Evolutionary conservation across 2,329 filamentous ascomycete species (phyloP), one percentile per base, ranked within the genome.

Genomic region (Trichoderma atroviride): DNA sequence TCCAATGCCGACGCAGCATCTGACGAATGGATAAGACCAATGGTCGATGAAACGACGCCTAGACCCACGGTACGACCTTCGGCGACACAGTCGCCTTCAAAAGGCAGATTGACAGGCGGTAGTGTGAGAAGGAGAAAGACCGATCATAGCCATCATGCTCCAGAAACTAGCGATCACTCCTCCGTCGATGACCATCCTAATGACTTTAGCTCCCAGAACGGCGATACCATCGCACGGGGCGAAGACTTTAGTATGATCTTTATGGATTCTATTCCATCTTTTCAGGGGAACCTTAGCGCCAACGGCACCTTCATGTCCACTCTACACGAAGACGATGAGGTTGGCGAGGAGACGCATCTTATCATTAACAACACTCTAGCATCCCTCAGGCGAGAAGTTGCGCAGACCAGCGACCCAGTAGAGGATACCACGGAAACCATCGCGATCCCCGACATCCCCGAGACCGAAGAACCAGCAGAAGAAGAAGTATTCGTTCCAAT

Each of bases 161-260:
- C 75, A 19, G 76, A 76, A 14, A 75, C 72, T 16, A 81, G 79
- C 47, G 79, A 81, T 47, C 70, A 72, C 22, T 81, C 79, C 7
- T 80, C 79, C 9, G 72, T 72, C 22, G 75, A 78, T 43, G 79
- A 80, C 61, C 76, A 70, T 24, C 73, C 70, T 40, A 74, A 67
- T 56, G 73, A 72, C 50, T 68, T 33, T 68, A 73, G 62, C 60
- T 75, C 72, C n/a, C 68, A 62, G 52, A 71, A 66, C 56, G 79
- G 81, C 37, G 79, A 86, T 61, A 85, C 81, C 0, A 80, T 85
- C 58, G 80, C 81, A 4, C 81, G 85, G n/a, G 82, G 79, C 19
- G 86, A 88, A 70, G 84, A 85, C 50, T 88, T 88, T 71, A 88
- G 86, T 74, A 88, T 88, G 85, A 88, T 88, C 68, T 85, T 85